Evolutionary conservation across 768 basidiomycete species (phyloP).

Genomic region (Naganishia randhawae): DNA sequence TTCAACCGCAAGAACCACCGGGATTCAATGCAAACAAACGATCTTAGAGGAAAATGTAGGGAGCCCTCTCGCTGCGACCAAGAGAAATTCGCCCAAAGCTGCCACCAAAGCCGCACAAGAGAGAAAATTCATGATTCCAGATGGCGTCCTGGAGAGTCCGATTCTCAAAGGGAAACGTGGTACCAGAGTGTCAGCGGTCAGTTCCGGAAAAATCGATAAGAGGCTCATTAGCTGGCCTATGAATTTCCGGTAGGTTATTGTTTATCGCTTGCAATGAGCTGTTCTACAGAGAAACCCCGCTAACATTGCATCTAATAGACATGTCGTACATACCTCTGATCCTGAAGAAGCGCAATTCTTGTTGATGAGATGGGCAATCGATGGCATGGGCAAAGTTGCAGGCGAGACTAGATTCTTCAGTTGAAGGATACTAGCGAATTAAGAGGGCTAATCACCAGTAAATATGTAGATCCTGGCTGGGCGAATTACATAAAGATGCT

Average conservation of each 20-base stretch:
- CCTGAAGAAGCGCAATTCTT: constrained; percentile 49
- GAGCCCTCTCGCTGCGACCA: not conserved
- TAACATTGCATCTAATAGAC: constrained; percentile 34
- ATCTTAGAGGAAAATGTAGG: not conserved
- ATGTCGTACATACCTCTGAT: constrained; percentile 46
- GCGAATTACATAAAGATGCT: constrained; percentile 45
- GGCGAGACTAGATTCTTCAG: constrained; percentile 37
- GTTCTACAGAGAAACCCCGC: too few relatives aligned
- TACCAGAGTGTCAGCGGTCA: not conserved
- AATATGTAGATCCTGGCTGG: constrained; percentile 46
- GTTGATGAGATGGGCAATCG: constrained; percentile 46
- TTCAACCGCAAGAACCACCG: not conserved
- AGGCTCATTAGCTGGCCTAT: constrained; percentile 41
- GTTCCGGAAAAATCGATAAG: constrained; percentile 42
- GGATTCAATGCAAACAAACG: not conserved
- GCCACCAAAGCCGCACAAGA: not conserved
- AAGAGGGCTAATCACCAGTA: too few relatives aligned
- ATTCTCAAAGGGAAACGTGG: too few relatives aligned
- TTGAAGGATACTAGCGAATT: too few relatives aligned
- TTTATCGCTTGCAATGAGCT: not conserved
- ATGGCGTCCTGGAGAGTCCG: not conserved
- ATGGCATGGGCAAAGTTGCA: constrained; percentile 49
- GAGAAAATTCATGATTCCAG: not conserved
- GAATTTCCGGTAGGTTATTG: constrained; percentile 44
- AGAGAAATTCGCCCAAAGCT: not conserved